Evolutionary conservation across 108 stramenopile genomes (phyloP).

Genomic region (Ochromonas danica): DNA sequence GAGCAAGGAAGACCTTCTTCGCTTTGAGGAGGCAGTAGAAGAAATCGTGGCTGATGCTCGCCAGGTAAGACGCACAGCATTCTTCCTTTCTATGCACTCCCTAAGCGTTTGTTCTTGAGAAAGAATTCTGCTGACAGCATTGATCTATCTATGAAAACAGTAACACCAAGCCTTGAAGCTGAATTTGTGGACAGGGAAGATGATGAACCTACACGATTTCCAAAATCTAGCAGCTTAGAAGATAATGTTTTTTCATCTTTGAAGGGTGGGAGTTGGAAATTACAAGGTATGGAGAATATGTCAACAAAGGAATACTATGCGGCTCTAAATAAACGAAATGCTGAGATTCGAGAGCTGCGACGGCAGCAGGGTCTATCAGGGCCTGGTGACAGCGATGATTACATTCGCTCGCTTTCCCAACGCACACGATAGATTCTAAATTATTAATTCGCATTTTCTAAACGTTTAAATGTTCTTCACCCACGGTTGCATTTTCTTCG

Average conservation of each 20-base stretch:
- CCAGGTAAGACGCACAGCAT: background rate
- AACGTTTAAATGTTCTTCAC: too few species aligned
- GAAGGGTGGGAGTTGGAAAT: background rate
- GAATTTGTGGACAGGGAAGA: background rate
- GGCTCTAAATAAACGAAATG: background rate
- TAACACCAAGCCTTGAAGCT: background rate
- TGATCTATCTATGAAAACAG: background rate
- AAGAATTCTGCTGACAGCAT: background rate
- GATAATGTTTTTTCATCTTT: background rate
- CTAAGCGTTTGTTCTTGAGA: background rate
- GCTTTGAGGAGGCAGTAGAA: background rate
- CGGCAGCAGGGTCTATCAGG: background rate
- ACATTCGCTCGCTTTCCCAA: background rate
- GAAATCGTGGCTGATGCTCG: background rate
- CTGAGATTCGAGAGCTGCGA: background rate
- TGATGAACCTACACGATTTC: background rate
- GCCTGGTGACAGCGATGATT: background rate
- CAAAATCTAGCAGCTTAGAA: too few species aligned
- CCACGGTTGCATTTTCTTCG: too few species aligned
- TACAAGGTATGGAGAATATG: background rate
- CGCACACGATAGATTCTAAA: too few species aligned
- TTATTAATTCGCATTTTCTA: too few species aligned
- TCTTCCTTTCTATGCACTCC: background rate
- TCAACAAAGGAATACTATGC: background rate
- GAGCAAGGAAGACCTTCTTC: background rate